Base-by-base conservation (phyloP, 164 flowering plant genomes). In the Stephania cephalantha region DNA sequence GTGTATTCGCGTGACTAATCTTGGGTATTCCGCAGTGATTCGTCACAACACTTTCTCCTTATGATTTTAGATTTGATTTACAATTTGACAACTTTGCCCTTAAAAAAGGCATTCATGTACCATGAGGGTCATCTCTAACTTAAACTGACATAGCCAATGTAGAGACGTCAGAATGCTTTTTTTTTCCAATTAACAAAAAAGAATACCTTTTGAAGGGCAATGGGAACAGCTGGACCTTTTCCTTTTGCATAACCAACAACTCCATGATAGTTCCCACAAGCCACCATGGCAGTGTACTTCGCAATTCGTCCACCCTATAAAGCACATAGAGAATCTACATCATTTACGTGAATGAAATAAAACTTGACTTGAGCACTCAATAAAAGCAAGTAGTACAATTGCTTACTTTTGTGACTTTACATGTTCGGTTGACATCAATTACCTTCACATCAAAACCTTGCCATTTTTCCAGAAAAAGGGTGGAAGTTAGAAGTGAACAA, bases 381-480 rank as follows among this genome's bases (percentile, higher is more conserved):
- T 15, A 50, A 10, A 50, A 3, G 4, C 15, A 73, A 93, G 73
- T 0, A 15, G 11, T 50, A 3, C 4, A 50, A 50, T 50, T 10
- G 55, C 55, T 11, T 84, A 93, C 98, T 98, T 95, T 95, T 6
- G 97, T 92, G 71, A 92, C 98, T 85, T 95, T 95, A 82, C 91
- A 85, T 15, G 98, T 91, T 71, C 93, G 85, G 71, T 92, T 95
- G 71, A 93, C 83, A 84, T 91, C 82, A 67, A 95, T 88, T 72
- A 91, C 64, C 80, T 77, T 87, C 78, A 88, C 89, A 84, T 95
- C 98, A 87, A 91, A 95, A 66, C 98, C 99, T 98, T 95, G 95
- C 79, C 86, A 88, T 82, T 84, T 68, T 77, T 46, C 12, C 72
- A 74, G 29, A 48, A 63, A 75, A 3, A 63, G 46, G 6, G 9